These are phyloP conservation scores for Volvox carteri DNA, from an alignment of 163 green algal species.

Conservation along the genomic window DNA sequence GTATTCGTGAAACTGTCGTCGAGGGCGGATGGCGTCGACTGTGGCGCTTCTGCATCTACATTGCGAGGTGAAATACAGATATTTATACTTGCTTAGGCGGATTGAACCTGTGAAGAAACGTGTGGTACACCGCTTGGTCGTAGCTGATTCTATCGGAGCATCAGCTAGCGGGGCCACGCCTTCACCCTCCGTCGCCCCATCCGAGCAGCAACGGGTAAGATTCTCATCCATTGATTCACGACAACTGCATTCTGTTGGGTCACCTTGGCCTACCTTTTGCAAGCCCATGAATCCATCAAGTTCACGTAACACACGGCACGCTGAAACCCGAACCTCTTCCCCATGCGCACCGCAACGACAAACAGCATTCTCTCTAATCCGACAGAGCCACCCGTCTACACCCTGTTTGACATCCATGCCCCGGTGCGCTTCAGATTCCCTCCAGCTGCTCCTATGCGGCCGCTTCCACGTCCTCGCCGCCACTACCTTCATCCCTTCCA, in stretches of 20 bases:
- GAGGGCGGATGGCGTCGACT: not conserved
- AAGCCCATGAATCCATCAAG: too few species aligned
- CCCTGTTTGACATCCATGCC: too few species aligned
- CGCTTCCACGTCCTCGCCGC: not conserved
- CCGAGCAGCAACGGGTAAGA: not conserved
- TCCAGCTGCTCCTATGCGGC: slow-evolving; percentile 44
- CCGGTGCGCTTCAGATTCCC: not conserved
- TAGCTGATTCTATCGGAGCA: slow-evolving; percentile 18
- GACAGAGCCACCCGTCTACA: too few species aligned
- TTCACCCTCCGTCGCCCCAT: not conserved
- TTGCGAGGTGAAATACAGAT: not conserved
- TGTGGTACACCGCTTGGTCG: too few species aligned
- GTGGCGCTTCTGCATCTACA: not conserved
- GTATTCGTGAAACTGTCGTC: slow-evolving; percentile 33
- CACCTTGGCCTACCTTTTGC: too few species aligned
- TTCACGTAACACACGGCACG: too few species aligned
- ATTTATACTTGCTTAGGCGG: too few species aligned
- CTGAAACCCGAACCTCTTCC: too few species aligned
- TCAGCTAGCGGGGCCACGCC: not conserved
- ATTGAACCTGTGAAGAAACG: too few species aligned
- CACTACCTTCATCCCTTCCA: slow-evolving; percentile 1
- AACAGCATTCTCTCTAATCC: too few species aligned
- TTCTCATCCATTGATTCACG: not conserved
- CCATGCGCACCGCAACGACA: too few species aligned
- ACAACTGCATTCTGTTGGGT: too few species aligned